phyloP scores from a whole-genome alignment of 306 rosid genomes.

The Malus fusca region DNA sequence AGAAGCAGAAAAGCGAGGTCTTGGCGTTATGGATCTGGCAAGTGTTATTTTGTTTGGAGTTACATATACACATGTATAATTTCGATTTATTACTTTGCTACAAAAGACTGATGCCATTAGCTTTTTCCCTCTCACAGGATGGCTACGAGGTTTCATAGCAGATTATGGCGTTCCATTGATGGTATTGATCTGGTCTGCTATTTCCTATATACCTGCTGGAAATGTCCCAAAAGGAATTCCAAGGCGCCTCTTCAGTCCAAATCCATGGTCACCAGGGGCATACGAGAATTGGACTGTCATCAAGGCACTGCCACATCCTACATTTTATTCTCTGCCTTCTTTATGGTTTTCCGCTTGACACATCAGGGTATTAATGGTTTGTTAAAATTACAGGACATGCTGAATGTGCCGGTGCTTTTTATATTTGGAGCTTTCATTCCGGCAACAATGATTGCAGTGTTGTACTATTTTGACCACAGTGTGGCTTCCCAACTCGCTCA shows the following conservation, averaged over 20 bases:
- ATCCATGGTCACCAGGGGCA: slow-evolving; percentile 78
- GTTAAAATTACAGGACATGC: slow-evolving; percentile 55
- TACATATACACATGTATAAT: neutral
- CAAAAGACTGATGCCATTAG: neutral
- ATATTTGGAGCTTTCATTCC: slow-evolving; percentile 73
- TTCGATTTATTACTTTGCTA: neutral
- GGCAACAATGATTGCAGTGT: slow-evolving; percentile 80
- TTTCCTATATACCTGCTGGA: slow-evolving; percentile 60
- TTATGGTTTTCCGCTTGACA: neutral
- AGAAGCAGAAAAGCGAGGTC: slow-evolving; percentile 74
- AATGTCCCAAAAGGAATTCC: slow-evolving; percentile 64
- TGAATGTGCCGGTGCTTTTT: slow-evolving; percentile 61
- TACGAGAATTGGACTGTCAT: slow-evolving; percentile 72
- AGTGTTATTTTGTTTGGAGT: slow-evolving; percentile 2
- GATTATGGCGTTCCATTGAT: slow-evolving; percentile 79
- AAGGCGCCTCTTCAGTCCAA: slow-evolving; percentile 79
- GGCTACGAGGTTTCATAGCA: slow-evolving; percentile 57
- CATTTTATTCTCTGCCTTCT: neutral
- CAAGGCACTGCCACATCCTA: slow-evolving; percentile 34
- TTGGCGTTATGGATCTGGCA: slow-evolving; percentile 76
- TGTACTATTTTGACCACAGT: slow-evolving; percentile 82
- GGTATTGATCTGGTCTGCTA: slow-evolving; percentile 65
- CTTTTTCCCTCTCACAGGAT: slow-evolving; percentile 35
- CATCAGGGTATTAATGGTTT: slow-evolving; percentile 2
- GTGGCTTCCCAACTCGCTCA: slow-evolving; percentile 88